Percentiles rank a stretch among this genome's conserved stretches.
These are phyloP conservation scores for Verticillium albo-atrum DNA, from an alignment of 2,329 filamentous ascomycete species.

Conservation along the genomic window DNA sequence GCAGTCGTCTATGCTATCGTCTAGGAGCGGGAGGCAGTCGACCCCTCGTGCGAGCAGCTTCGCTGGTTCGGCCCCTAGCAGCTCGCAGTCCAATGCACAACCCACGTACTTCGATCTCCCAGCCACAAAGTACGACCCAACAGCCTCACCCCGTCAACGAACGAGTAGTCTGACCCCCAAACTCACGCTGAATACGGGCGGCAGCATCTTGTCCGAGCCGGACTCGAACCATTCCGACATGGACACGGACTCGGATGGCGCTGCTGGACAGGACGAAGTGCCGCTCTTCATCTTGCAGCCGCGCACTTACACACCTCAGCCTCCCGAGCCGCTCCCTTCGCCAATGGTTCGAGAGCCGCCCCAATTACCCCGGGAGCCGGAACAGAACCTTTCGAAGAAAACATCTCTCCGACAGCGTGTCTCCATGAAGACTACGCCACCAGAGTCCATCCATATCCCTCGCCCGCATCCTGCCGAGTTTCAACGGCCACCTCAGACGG, in stretches of 20 bases:
- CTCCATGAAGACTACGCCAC: conserved; percentile 47
- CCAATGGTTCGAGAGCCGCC: conserved; percentile 31
- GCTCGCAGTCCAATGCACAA: conserved; percentile 8
- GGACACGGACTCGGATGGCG: neutral
- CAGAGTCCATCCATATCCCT: conserved; percentile 51
- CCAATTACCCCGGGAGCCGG: conserved; percentile 1
- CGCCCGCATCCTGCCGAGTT: conserved; percentile 30
- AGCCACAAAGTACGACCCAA: conserved; percentile 4
- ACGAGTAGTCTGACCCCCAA: neutral
- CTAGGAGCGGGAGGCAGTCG: conserved; percentile 7
- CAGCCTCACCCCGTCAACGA: conserved; percentile 2
- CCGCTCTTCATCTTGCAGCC: conserved; percentile 52
- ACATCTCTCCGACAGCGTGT: conserved; percentile 50
- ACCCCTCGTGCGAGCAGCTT: conserved; percentile 10
- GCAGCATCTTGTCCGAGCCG: neutral
- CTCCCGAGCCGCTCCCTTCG: conserved; percentile 42
- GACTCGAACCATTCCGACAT: neutral
- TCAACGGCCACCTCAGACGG: conserved; percentile 23
- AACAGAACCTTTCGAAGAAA: conserved; percentile 25
- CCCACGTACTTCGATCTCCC: conserved; percentile 19
- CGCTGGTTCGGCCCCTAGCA: conserved; percentile 8
- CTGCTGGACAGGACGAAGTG: conserved; percentile 24
- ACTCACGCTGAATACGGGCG: neutral
- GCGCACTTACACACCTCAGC: conserved; percentile 51
- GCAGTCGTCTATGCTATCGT: conserved; percentile 17